Evolutionary conservation across 2,329 filamentous ascomycete species (phyloP).

Genomic region (Amauroascus verrucosus): DNA sequence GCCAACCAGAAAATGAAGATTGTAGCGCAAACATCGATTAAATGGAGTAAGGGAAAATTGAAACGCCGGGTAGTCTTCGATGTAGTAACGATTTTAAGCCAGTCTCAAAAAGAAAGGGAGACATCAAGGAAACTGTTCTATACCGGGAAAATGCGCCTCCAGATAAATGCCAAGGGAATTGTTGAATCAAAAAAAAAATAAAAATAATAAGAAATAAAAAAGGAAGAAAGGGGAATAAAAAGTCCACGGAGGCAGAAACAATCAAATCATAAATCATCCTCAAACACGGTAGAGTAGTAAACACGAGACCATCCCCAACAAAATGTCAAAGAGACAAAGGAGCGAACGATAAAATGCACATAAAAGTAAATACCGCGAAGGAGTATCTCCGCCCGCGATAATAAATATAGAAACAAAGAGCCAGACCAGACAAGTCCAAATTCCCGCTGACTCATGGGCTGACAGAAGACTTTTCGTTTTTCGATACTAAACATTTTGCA

Average conservation of each 20-base stretch:
- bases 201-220: too few relatives aligned
- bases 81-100: not conserved
- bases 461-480: constrained; percentile 5
- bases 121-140: constrained; percentile 11
- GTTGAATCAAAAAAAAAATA: constrained; percentile 15
- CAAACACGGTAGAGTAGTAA: constrained; percentile 16
- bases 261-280: constrained; percentile 20
- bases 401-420: constrained; percentile 9
- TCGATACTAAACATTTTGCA: constrained; percentile 8
- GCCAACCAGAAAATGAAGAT: not conserved
- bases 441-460: not conserved
- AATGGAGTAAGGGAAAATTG: not conserved
- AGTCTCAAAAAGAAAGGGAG: not conserved
- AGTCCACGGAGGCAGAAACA: constrained; percentile 10
- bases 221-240: constrained; percentile 10
- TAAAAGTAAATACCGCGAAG: constrained; percentile 20
- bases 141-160: constrained; percentile 16
- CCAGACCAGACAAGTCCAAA: not conserved
- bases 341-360: not conserved
- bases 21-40: constrained; percentile 3
- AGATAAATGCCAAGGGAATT: constrained; percentile 19
- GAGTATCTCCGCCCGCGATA: constrained; percentile 25
- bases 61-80: constrained; percentile 2
- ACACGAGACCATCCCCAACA: not conserved
- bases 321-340: constrained; percentile 1